Conservation (phyloP, 176 grass and related monocot species). For the Phoenix dactylifera region DNA sequence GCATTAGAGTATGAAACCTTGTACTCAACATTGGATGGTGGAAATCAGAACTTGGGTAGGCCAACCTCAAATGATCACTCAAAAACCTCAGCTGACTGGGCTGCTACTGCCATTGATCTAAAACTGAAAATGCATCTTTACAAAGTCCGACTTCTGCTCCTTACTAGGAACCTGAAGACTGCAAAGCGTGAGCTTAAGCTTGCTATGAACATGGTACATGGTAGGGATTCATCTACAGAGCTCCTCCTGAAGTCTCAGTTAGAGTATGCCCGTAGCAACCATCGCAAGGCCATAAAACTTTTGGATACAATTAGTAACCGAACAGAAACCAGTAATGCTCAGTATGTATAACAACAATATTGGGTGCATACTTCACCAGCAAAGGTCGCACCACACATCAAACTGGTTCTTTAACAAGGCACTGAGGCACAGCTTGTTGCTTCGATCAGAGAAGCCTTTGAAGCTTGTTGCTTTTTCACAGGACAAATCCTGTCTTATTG, state of each 20-base stretch:
- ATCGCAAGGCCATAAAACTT: slow-evolving; percentile 87
- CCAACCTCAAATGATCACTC: slow-evolving; percentile 49
- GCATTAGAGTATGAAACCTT: slow-evolving; percentile 73
- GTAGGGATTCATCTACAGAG: slow-evolving; percentile 81
- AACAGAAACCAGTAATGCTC: slow-evolving; percentile 63
- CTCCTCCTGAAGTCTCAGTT: slow-evolving; percentile 90
- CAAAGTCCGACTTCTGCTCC: slow-evolving; percentile 72
- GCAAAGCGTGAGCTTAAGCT: slow-evolving; percentile 97
- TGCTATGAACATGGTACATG: slow-evolving; percentile 93
- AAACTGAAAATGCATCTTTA: slow-evolving; percentile 87
- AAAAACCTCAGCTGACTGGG: slow-evolving; percentile 58
- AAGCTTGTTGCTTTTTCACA: slow-evolving; percentile 61
- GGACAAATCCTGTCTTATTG: slow-evolving; percentile 62
- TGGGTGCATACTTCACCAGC: slow-evolving; percentile 86
- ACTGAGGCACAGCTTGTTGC: slow-evolving; percentile 37
- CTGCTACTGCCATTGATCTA: slow-evolving; percentile 60
- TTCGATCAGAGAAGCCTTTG: slow-evolving; percentile 59
- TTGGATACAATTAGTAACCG: slow-evolving; percentile 68
- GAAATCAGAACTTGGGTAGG: slow-evolving; percentile 39
- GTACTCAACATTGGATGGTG: slow-evolving; percentile 55
- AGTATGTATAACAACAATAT: slow-evolving; percentile 87
- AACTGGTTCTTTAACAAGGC: slow-evolving; percentile 70
- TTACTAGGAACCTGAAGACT: slow-evolving; percentile 79
- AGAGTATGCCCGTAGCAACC: slow-evolving; percentile 85
- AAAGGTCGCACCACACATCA: slow-evolving; percentile 58